A percentile compares a stretch with the other conserved stretches of the same genome.
These are phyloP conservation scores for Ambrosia trifida DNA, from an alignment of 129 eudicot genomes.

Conservation along the genomic window DNA sequence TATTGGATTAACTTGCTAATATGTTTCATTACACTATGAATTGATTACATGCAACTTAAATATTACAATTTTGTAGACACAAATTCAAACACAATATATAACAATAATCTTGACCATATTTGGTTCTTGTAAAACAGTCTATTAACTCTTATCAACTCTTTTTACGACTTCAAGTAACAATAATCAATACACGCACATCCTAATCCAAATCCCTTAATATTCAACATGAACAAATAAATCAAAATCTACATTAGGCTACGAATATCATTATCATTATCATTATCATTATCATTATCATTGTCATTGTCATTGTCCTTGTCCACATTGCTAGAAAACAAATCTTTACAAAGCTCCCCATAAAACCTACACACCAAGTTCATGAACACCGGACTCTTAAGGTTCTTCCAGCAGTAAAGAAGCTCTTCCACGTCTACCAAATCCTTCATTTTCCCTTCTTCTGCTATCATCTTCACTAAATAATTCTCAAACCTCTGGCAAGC, in stretches of 20 bases:
- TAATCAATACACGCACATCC: too few species aligned
- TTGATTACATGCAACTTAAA: too few species aligned
- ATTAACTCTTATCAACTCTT: too few species aligned
- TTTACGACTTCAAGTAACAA: too few species aligned
- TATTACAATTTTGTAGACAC: too few species aligned
- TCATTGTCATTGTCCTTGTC: conserved; percentile 8
- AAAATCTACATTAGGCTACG: conserved; percentile 19
- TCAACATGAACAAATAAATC: not conserved
- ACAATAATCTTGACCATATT: too few species aligned
- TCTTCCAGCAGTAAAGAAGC: conserved; percentile 82
- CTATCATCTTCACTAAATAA: conserved; percentile 71
- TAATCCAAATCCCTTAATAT: too few species aligned
- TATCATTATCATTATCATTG: not conserved
- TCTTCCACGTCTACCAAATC: conserved; percentile 85
- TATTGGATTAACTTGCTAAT: not conserved
- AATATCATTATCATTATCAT: conserved; percentile 13
- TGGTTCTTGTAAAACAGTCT: too few species aligned
- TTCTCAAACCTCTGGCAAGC: conserved; percentile 74
- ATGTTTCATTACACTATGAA: too few species aligned
- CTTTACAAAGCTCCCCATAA: conserved; percentile 82
- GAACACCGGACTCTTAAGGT: conserved; percentile 69
- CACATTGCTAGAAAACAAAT: conserved; percentile 53
- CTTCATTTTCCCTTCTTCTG: conserved; percentile 69
- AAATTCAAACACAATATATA: too few species aligned
- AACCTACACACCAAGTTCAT: conserved; percentile 67